These are phyloP conservation scores for Aspergillus saccharolyticus DNA, from an alignment of 495 filamentous ascomycete genomes.

Conservation along the genomic window DNA sequence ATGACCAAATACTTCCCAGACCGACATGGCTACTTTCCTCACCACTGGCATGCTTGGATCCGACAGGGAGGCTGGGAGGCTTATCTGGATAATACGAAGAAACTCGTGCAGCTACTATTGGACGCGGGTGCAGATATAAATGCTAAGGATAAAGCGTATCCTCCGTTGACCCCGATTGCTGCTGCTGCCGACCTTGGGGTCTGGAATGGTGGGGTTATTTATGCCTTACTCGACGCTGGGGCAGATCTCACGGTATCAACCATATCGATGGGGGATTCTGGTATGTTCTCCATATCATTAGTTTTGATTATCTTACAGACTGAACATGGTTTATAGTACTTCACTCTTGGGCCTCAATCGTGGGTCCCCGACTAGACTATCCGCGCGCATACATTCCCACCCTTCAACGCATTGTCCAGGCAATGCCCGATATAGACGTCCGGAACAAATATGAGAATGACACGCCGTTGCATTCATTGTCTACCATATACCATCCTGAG, in stretches of 20 bases:
- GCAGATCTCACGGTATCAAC: conserved; percentile 12
- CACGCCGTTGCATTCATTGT: conserved; percentile 14
- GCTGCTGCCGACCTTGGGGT: conserved; percentile 17
- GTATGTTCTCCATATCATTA: background rate
- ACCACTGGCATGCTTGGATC: background rate
- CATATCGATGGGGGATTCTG: conserved; percentile 7
- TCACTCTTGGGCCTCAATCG: conserved; percentile 16
- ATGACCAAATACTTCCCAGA: background rate
- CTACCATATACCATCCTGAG: conserved; percentile 16
- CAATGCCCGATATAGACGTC: conserved; percentile 15
- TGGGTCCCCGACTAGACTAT: conserved; percentile 18
- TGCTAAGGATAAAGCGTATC: conserved; percentile 20
- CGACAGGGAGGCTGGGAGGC: background rate
- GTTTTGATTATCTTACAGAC: too few relatives aligned
- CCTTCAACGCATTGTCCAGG: conserved; percentile 7
- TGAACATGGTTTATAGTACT: conserved; percentile 16
- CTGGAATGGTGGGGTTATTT: conserved; percentile 16
- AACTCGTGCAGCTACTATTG: background rate
- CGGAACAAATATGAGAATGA: conserved; percentile 13
- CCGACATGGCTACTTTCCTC: background rate
- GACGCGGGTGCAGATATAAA: conserved; percentile 12
- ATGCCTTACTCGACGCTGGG: conserved; percentile 13
- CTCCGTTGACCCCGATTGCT: conserved; percentile 13
- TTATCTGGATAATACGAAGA: background rate
- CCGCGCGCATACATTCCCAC: conserved; percentile 14